Base-by-base conservation (phyloP, 495 filamentous ascomycete genomes). In the Hyaloscypha finlandica region DNA sequence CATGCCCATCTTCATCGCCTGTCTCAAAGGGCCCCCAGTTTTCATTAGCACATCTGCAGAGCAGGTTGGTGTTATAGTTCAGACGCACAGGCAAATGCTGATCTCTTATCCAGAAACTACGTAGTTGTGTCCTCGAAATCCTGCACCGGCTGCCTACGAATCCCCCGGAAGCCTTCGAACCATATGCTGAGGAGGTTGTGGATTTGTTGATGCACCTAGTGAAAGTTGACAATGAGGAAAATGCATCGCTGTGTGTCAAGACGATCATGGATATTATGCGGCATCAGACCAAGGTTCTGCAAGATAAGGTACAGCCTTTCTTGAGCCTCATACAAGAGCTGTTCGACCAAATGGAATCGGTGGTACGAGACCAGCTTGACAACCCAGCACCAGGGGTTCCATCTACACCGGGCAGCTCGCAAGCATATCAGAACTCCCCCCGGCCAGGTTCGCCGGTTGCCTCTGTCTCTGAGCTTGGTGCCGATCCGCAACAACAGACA, bases 221-320 rank as follows among this genome's bases (percentile, higher is more conserved):
- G 61, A 88, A 88, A 65, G 88, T 85, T 53, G 96, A 99, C 75
- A 99, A 99, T 71, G 96, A 99, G 75, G 96, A 99, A 54, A 99
- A 99, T 81, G 96, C 94, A 3, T 92, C 96, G 16, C 81, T 99
- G 63, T 97, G 94, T 74, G 94, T 99, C 83, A 98, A 98, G 81
- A 96, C 93, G 1, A 91, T 97, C 61, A 97, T 97, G 84, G 95
- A 99, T 73, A 86, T 97, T 74, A 91, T 94, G 82, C 87, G 96
- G 29, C 91, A 97, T 73, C 96, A 97, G 72, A 85, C 89, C 42
- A 95, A 93, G 79, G 88, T 89, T 12, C 88, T 94, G 11, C 39
- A 68, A 25, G 81, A 84, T 45, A 91, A 89, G 69, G 95, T 97
- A 6, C 96, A 98, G 75, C 85, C 88, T 3, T 98, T 97, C 79